Base-by-base conservation (phyloP, 129 eudicot genomes). In the Flaveria brownii region DNA sequence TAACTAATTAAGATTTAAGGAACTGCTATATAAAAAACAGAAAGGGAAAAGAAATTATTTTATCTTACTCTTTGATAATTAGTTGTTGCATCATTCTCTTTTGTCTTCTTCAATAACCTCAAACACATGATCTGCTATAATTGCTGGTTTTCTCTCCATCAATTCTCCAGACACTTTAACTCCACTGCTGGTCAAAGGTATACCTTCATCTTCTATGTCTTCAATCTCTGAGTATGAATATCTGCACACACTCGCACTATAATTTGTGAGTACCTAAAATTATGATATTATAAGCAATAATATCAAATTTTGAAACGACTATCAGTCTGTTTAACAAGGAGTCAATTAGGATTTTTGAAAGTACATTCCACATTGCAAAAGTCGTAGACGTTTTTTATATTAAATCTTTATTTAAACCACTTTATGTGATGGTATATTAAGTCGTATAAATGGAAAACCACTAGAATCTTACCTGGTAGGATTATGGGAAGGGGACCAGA, bases 31-130 rank as follows among this genome's bases (percentile, higher is more conserved):
- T 15, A 15, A 5, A 61, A 23, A 59, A 59, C 65, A 59, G 14
- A 14, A 46, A 25, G 43, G 33, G 68, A 13, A 15, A 26, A 5
- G 11, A 62, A 6, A 45, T 28, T 26, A 64, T 2, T 41, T 39
- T 8, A n/a, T 39, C 49, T 66, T 41, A 41, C 71, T 17, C 49
- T 66, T 39, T 39, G 49, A 66, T 39, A 66, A 41, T 42, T 41
- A 41, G 15, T 9, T 66, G 17, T 2, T 56, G 63, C 20, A 59
- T 78, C 83, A 92, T 75, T 90, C 98, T 80, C 96, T 78, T 80
- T 92, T 92, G 80, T 88, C 93, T 82, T 92, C 98, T 80, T 89
- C 98, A 22, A 92, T 82, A 81, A 84, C 98, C 73, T 88, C 98
- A 51, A 90, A 90, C 36, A 90, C 89, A 50, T 84, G 92, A 87